phyloP scores from a whole-genome alignment of 2,329 filamentous ascomycete genomes.

The Clonostachys byssicola region DNA sequence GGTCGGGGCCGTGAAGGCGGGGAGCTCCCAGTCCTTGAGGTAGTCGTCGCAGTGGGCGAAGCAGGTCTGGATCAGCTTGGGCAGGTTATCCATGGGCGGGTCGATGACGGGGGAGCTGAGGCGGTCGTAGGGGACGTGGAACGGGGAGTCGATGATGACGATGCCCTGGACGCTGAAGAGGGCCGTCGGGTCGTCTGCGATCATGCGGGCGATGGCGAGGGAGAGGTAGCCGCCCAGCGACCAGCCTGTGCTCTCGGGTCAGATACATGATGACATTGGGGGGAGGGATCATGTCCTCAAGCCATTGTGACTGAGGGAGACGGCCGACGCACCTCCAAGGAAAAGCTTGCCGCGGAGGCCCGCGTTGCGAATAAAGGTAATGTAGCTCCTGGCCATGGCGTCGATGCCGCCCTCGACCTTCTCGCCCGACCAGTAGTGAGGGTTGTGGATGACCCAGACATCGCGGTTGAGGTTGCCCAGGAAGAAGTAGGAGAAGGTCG shows the following conservation, averaged over 20 bases:
- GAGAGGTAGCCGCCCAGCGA: constrained; percentile 20
- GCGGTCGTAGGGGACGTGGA: constrained; percentile 13
- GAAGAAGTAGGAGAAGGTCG: constrained; percentile 20
- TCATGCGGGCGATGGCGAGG: constrained; percentile 13
- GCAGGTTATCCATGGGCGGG: constrained; percentile 10
- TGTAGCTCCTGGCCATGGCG: constrained; percentile 19
- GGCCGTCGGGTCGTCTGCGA: constrained; percentile 12
- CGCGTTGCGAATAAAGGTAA: constrained; percentile 11
- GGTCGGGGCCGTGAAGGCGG: constrained; percentile 12
- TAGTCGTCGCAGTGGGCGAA: constrained; percentile 21
- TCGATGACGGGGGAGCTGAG: constrained; percentile 7
- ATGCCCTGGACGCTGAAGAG: constrained; percentile 15
- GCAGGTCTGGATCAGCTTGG: constrained; percentile 16
- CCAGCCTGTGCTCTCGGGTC: constrained; percentile 13
- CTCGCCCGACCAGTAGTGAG: constrained; percentile 14
- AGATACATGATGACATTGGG: too few species aligned
- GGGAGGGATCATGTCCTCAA: not conserved
- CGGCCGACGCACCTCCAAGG: constrained; percentile 12
- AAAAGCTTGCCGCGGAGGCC: constrained; percentile 16
- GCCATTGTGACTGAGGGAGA: not conserved
- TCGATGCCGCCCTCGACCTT: constrained; percentile 18
- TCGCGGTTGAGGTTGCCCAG: constrained; percentile 17
- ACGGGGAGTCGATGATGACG: constrained; percentile 19
- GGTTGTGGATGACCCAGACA: constrained; percentile 22
- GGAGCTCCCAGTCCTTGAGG: constrained; percentile 19